Conservation (phyloP, 1,284 basidiomycete genomes). For the Ganoderma multipileum region DNA sequence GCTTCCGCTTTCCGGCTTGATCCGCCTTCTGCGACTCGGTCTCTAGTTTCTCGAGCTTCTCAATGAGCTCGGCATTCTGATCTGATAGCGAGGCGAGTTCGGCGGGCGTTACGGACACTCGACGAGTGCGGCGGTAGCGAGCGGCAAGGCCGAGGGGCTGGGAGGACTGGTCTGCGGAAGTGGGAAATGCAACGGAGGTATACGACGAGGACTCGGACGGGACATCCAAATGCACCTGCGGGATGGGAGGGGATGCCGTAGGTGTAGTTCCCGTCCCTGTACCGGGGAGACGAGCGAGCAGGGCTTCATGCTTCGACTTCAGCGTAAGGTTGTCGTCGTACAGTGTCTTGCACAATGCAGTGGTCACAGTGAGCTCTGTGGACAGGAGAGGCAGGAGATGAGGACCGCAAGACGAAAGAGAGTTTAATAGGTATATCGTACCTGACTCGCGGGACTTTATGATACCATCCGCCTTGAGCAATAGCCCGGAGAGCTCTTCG, state of each 20-base stretch:
- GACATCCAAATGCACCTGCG: conserved; percentile 28
- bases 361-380: conserved; percentile 72
- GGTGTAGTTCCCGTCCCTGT: conserved; percentile 34
- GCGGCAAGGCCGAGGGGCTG: conserved; percentile 35
- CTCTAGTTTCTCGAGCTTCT: conserved; percentile 78
- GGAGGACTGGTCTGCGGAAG: conserved; percentile 42
- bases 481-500: conserved; percentile 72
- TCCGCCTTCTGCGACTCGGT: conserved; percentile 72
- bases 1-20: conserved; percentile 67
- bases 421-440: conserved; percentile 41
- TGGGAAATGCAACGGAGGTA: conserved; percentile 41
- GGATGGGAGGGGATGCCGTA: conserved; percentile 32
- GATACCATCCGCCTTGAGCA: conserved; percentile 71
- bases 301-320: conserved; percentile 70
- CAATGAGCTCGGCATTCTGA: conserved; percentile 81
- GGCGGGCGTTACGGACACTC: conserved; percentile 69
- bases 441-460: conserved; percentile 82
- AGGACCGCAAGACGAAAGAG: background rate
- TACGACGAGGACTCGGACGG: conserved; percentile 37
- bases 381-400: background rate
- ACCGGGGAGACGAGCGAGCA: conserved; percentile 66
- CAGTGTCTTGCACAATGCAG: conserved; percentile 70
- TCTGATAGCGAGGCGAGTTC: conserved; percentile 77
- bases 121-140: conserved; percentile 51
- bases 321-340: conserved; percentile 73